Evolutionary conservation across 306 rosid species (phyloP), one percentile per base, ranked within the genome.

Genomic region (Sophora flavescens): DNA sequence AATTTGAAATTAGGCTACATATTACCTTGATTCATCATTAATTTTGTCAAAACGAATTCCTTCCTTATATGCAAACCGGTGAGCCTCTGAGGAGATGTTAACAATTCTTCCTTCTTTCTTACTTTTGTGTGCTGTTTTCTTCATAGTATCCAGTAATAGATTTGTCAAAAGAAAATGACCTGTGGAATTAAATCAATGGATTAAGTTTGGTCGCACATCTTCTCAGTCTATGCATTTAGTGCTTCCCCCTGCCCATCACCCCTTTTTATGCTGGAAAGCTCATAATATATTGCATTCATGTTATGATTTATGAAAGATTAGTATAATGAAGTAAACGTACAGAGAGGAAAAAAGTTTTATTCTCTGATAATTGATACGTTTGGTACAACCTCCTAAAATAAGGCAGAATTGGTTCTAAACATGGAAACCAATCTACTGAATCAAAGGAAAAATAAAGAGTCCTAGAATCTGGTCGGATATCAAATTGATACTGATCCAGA

Each of bases 101-200:
- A 95, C 88, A 80, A 95, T 83, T 84, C 93, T 90, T 81, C 97
- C 99, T 90, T 92, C 91, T 70, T 69, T 92, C 42, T 81, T 75
- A 54, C 87, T 84, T 83, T 84, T 68, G 53, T 1, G 59, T 12
- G 96, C 70, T 26, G 97, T n/a, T n/a, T n/a, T n/a, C n/a, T n/a
- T n/a, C n/a, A n/a, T n/a, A n/a, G n/a, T n/a, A n/a, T n/a, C n/a
- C n/a, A n/a, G n/a, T n/a, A n/a, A n/a, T n/a, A n/a, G n/a, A n/a
- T n/a, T n/a, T n/a, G n/a, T 89, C 90, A 95, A 66, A 39, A 92
- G 91, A 91, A 95, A 92, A 86, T 92, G 97, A 39, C 99, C 22
- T 22, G 22, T 22, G 22, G 22, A 22, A 22, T 22, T 22, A 22
- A 22, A 22, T 22, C 22, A 22, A 53, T 56, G 57, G 70, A 44